Evolutionary conservation across 805 yeast genomes (phyloP).

Genomic region (Kazachstania taianensis): DNA sequence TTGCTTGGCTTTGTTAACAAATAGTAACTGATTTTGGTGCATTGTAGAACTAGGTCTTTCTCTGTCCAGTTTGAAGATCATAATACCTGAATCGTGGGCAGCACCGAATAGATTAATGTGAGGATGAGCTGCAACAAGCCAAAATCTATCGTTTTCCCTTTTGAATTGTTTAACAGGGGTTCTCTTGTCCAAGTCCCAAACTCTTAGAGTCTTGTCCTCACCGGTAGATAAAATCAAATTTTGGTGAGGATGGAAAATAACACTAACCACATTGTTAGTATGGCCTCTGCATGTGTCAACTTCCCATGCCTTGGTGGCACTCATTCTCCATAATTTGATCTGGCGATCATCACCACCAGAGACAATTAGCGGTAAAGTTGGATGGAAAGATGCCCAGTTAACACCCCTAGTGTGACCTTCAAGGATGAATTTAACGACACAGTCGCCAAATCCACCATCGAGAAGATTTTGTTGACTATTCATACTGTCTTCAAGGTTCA

Average conservation of each 20-base stretch:
- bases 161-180: constrained; percentile 89
- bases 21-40: constrained; percentile 67
- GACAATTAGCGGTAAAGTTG: constrained; percentile 86
- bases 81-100: constrained; percentile 93
- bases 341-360: constrained; percentile 95
- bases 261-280: constrained; percentile 83
- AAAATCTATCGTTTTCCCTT: constrained; percentile 88
- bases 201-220: constrained; percentile 91
- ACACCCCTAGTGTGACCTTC: constrained; percentile 99
- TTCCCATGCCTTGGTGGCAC: constrained; percentile 97
- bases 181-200: constrained; percentile 93
- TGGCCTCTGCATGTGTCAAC: constrained; percentile 98
- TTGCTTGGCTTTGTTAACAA: constrained; percentile 75
- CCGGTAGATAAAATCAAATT: constrained; percentile 88
- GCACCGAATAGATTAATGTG: constrained; percentile 86
- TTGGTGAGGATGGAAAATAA: constrained; percentile 86
- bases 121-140: constrained; percentile 88
- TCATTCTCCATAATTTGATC: constrained; percentile 94
- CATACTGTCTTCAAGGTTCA: constrained; percentile 35
- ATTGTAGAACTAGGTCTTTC: constrained; percentile 74
- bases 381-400: constrained; percentile 97
- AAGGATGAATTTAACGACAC: constrained; percentile 86
- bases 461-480: constrained; percentile 55
- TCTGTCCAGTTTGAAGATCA: constrained; percentile 94
- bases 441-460: constrained; percentile 93